Conservation (phyloP, 176 grass and related monocot species). For the Musa acuminata region DNA sequence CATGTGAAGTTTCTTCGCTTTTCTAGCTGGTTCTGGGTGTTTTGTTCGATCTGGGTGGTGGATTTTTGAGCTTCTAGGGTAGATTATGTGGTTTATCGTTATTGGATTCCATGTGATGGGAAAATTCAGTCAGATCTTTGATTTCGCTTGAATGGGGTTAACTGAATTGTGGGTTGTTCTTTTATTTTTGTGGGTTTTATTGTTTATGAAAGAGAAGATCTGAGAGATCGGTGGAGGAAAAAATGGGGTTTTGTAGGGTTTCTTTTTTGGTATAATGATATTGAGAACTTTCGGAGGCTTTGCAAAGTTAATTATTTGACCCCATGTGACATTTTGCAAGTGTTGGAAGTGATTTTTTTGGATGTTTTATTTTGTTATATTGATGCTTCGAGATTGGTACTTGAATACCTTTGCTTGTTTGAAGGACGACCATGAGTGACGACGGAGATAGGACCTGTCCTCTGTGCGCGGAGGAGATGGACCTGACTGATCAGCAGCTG, state of each 20-base stretch:
- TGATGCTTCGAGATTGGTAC: not conserved
- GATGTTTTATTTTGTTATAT: no score
- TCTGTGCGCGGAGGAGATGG: conserved; percentile 97
- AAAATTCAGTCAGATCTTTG: not conserved
- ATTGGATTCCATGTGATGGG: not conserved
- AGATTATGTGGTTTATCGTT: not conserved
- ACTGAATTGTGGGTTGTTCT: not conserved
- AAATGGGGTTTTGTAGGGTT: not conserved
- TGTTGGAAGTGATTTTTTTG: no score
- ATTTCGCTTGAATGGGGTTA: not conserved
- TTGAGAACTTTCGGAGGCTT: no score
- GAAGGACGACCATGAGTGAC: conserved; percentile 82
- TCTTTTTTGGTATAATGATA: not conserved
- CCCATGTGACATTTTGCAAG: no score
- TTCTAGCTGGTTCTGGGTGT: not conserved
- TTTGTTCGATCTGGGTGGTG: not conserved
- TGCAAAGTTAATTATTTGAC: no score
- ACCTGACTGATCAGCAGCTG: conserved; percentile 90
- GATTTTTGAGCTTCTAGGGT: not conserved
- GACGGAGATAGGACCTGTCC: conserved; percentile 91
- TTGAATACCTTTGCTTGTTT: conserved; percentile 6
- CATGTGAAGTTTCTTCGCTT: not conserved
- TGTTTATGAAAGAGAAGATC: no score
- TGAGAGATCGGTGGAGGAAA: no score
- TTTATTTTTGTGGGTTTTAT: not conserved